phyloP scores from a whole-genome alignment of 1,284 basidiomycete species.

The Boletellus sp. region DNA sequence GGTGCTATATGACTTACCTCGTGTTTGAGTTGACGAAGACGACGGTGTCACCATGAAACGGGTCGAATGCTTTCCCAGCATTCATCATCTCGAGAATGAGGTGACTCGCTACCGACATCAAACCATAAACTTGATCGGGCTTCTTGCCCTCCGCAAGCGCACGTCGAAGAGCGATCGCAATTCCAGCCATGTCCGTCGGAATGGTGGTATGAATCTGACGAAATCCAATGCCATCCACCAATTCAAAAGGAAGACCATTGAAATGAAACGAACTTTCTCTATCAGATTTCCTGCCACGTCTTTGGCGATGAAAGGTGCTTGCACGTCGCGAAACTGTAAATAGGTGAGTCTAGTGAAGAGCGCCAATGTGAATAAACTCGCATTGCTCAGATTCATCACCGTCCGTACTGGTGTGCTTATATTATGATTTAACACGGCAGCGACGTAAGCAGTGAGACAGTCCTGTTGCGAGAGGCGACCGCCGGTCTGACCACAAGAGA shows the following conservation, averaged over 20 bases:
- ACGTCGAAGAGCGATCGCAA: slow-evolving; percentile 26
- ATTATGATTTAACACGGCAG: not conserved
- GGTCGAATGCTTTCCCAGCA: slow-evolving; percentile 19
- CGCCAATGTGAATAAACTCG: not conserved
- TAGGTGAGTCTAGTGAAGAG: not conserved
- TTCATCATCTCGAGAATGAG: slow-evolving; percentile 28
- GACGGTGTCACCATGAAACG: slow-evolving; percentile 13
- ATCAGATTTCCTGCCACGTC: slow-evolving; percentile 28
- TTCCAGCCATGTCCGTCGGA: slow-evolving; percentile 16
- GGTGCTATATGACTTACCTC: slow-evolving; percentile 18
- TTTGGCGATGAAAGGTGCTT: slow-evolving; percentile 17
- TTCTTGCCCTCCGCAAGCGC: slow-evolving; percentile 22
- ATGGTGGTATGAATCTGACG: slow-evolving; percentile 16
- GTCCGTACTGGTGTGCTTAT: not conserved
- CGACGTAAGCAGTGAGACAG: not conserved
- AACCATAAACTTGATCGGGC: slow-evolving; percentile 20
- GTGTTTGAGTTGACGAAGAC: slow-evolving; percentile 32
- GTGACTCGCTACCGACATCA: slow-evolving; percentile 28
- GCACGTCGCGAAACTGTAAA: slow-evolving; percentile 27
- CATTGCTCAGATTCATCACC: not conserved
- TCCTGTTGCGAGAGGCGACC: not conserved
- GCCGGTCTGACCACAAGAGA: not conserved
- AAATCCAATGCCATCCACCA: not conserved
- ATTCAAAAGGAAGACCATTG: not conserved
- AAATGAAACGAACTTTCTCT: slow-evolving; percentile 24